Evolutionary conservation across 2,329 filamentous ascomycete species (phyloP), one percentile per base, ranked within the genome.

Genomic region (Beauveria asiatica): DNA sequence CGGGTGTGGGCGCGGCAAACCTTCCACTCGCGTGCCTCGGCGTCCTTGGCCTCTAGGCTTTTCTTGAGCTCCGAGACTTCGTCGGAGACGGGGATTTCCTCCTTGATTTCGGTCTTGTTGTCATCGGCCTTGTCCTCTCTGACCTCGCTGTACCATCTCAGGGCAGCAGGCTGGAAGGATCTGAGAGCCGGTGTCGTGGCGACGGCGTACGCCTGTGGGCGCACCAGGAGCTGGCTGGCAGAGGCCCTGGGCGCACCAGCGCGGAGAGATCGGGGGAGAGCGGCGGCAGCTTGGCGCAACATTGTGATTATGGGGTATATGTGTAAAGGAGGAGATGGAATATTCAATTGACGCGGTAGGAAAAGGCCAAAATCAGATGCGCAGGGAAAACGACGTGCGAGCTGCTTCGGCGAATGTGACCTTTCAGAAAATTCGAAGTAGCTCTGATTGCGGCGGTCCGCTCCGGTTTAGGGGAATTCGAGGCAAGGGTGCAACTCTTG

Each of bases 1-100:
- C 46, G 17, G 51, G 6, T 42, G 46, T 41, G 39, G 21, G 50
- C 41, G 53, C 45, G 57, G 72, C 80, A 51, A 68, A 96, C 93
- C 86, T 97, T 97, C 75, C 95, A 83, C 53, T 97, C 92, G 64
- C 89, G 72, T 54, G 73, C 76, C 68, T 82, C 79, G 65, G 76
- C 75, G 37, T 80, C 76, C 72, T 82, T 82, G 65, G 76, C 70
- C 69, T 82, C 79, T 51, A 82, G 70, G 62, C 76, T 72, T 69
- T 81, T 81, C 74, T 80, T 80, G 59, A 82, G 69, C 61, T 76
- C 73, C 3, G 73, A 69, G 45, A 78, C 68, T 46, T 73, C 70
- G 60, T 76, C 75, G 10, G 69, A 60, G 41, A 72, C 70, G 62
- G 62, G 66, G 44, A 60, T 63, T 8, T 62, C 66, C 19, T 69